Base-by-base conservation (phyloP, 345 rosid species). In the Linum trigynum region DNA sequence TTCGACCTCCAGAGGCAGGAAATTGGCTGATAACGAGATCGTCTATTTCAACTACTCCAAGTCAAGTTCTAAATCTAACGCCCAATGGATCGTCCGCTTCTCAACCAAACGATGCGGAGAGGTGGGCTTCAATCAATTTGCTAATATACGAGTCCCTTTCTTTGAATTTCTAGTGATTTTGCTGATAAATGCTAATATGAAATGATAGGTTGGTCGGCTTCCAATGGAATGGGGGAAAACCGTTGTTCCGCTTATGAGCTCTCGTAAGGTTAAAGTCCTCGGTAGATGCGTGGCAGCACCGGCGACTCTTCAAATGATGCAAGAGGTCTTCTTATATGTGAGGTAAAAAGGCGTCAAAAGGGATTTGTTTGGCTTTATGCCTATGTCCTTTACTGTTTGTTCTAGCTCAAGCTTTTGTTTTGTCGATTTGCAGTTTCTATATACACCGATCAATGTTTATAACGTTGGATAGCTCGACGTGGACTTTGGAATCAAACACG, bases 1-100 rank as follows among this genome's bases (percentile, higher is more conserved):
- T 62, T 83, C 91, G 2, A 86, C 86, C 5, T 69, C 78, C 5
- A 86, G 81, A 78, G 91, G 91, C 60, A 82, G 81, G 69, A 85
- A 76, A 60, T 12, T 82, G 67, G 71, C 69, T 56, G 81, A 82
- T 70, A 83, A 82, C 38, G 85, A 86, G 72, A 75, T 82, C 63
- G 81, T 86, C 32, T 65, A 80, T 65, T 83, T 83, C 76, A 74
- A 65, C 37, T 82, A 66, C 70, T 74, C 86, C 2, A 62, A 71
- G 41, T 48, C 35, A 0, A 60, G 32, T 55, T 23, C 37, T 0
- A 69, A 63, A 9, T 61, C 55, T 58, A 77, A 77, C 66, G 50
- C 74, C 5, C 81, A 69, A 2, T 77, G 77, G 71, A 83, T 86
- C 61, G 82, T 83, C 79, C 84, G 88, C 12, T 86, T 86, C 81